Conservation (phyloP, 257 asterid species). For the Schizonepeta tenuifolia region DNA sequence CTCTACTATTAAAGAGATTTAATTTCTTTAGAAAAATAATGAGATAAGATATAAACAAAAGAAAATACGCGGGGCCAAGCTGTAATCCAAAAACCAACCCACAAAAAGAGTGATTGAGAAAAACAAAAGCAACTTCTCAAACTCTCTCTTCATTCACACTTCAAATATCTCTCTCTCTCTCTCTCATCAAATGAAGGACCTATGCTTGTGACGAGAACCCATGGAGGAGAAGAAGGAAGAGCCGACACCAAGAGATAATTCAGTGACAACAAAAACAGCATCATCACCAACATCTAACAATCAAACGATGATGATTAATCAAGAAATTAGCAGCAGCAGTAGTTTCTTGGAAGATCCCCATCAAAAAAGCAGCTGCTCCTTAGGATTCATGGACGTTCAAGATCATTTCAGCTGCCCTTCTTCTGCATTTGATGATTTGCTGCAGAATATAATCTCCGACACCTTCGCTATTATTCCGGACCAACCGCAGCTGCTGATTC, state of each 20-base stretch:
- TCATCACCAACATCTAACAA: slow-evolving; percentile 4
- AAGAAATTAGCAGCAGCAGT: slow-evolving; percentile 21
- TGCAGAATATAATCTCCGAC: slow-evolving; percentile 32
- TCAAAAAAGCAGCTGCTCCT: slow-evolving; percentile 14
- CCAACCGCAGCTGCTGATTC: not conserved
- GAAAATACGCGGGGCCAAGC: slow-evolving; percentile 41
- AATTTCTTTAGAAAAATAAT: not conserved
- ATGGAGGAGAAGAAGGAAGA: slow-evolving; percentile 37
- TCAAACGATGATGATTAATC: slow-evolving; percentile 22
- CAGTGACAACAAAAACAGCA: not conserved
- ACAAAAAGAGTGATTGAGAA: slow-evolving; percentile 13
- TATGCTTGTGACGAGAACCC: slow-evolving; percentile 26
- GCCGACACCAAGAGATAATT: slow-evolving; percentile 1
- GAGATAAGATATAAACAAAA: slow-evolving; percentile 14
- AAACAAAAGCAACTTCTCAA: slow-evolving; percentile 25
- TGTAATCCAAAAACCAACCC: slow-evolving; percentile 41
- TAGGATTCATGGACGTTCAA: slow-evolving; percentile 42
- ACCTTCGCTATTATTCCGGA: not conserved
- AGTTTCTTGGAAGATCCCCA: slow-evolving; percentile 19
- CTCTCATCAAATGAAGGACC: slow-evolving; percentile 38
- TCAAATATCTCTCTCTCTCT: slow-evolving; percentile 33
- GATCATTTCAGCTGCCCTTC: slow-evolving; percentile 40
- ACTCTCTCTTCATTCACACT: slow-evolving; percentile 49
- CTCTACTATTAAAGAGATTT: too few relatives aligned
- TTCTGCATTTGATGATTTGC: slow-evolving; percentile 45